Evolutionary conservation across 805 yeast species (phyloP), one percentile per base, ranked within the genome.

Genomic region (Metschnikowia similis): DNA sequence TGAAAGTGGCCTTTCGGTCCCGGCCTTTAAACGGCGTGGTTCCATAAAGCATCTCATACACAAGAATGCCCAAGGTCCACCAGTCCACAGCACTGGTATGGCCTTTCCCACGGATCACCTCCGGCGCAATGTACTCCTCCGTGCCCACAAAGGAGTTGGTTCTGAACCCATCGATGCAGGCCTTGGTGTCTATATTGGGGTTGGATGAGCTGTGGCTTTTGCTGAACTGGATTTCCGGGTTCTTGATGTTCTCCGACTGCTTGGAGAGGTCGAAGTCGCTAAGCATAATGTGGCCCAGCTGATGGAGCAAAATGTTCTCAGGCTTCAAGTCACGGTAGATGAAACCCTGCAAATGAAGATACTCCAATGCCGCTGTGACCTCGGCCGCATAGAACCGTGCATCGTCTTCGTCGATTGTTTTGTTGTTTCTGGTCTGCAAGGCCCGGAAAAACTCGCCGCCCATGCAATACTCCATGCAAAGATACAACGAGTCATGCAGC

Each of bases 391-490:
- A 94, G 65, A 94, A 94, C 50, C 83, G 76, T 2, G 99, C 98
- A 65, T 91, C 98, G 29, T 74, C 80, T 66, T 94, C 99, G 17
- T 82, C 73, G 11, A 94, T 85, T 56, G 96, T 87, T 64, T 90
- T 89, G 48, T 89, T 82, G 53, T 83, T 85, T 53, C 97, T 77
- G 0, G 97, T 90, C 68, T 94, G 99, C 48, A 94, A 70, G 0
- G 98, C 99, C 52, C 98, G 75, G 74, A 94, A 94, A 62, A 94
- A 94, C 69, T 95, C 99, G 41, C 99, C 99, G 30, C 99, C 99
- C 90, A 94, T 89, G 64, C 99, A 94, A 62, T 92, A 94, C 66
- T 94, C 99, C 96, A 95, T 92, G 69, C 99, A 94, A 37, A 94
- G 78, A 59, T 90, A 94, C 9, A 94, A 69, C 62, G 87, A 83